Conservation (phyloP, 257 asterid genomes). For the Scutellaria baicalensis region DNA sequence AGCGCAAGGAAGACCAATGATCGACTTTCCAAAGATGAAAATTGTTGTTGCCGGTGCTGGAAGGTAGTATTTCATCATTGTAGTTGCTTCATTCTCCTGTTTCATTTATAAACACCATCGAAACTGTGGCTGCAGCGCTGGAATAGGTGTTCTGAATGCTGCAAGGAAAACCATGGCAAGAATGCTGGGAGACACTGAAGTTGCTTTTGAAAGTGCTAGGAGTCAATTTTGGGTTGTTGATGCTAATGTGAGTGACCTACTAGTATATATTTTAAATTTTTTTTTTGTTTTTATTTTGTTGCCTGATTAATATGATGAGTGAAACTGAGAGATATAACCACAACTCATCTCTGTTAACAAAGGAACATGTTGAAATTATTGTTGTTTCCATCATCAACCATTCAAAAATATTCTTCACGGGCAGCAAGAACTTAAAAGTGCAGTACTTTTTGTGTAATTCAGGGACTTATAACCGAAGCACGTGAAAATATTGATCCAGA, state of each 20-base stretch:
- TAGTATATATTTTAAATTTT: background rate
- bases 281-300: conserved; percentile 1
- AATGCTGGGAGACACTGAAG: conserved; percentile 88
- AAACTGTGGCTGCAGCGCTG: conserved; percentile 71
- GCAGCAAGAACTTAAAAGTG: conserved; percentile 3
- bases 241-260: conserved; percentile 67
- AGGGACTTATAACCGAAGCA: conserved; percentile 92
- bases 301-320: background rate
- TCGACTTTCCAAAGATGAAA: conserved; percentile 96
- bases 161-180: conserved; percentile 98
- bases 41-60: conserved; percentile 99
- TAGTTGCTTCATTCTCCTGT: conserved; percentile 6
- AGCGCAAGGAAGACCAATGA: conserved; percentile 98
- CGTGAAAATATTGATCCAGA: conserved; percentile 92
- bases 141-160: conserved; percentile 96
- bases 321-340: background rate
- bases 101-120: background rate
- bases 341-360: conserved; percentile 2
- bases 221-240: conserved; percentile 99
- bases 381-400: background rate
- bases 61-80: conserved; percentile 40
- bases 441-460: conserved; percentile 14
- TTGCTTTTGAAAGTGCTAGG: conserved; percentile 97
- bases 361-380: background rate
- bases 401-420: background rate